Base-by-base conservation (phyloP, 306 rosid species). In the Alnus rubra region DNA sequence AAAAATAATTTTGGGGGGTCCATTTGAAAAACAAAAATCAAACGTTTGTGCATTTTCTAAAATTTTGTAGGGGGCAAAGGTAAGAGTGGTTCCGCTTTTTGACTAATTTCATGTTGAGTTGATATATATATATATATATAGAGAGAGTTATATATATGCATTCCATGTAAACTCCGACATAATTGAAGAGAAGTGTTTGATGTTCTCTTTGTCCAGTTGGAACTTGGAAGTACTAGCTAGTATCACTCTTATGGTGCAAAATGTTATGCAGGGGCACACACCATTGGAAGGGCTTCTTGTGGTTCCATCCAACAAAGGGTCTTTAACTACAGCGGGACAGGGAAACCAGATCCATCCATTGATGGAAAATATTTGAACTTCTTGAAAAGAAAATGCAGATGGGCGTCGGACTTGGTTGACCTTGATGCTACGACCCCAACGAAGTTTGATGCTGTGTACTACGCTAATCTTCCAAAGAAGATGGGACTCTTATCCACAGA, bases 331-430 rank as follows among this genome's bases (percentile, higher is more conserved):
- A 30, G 76, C 51, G 88, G 87, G 53, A 90, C 90, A 14, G 88
- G 90, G 0, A 87, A 79, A 80, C 72, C 89, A n/a, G 97, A 94
- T 87, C 89, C 91, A 60, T 69, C 91, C 14, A 23, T 91, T 14
- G 79, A 87, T 76, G 65, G 81, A 0, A 78, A 76, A 52, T 92
- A 91, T 79, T 35, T 88, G 1, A 90, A 84, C 76, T 95, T 79
- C 85, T 88, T 90, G 89, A 83, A 81, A 74, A 90, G 97, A 62
- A 91, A 92, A 79, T 91, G 98, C 71, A 79, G 97, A 87, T 95
- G 98, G 98, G 92, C 88, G 4, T 88, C 93, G 0, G 98, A 92
- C 4, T 90, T 86, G 76, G 92, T 89, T n/a, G 89, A 91, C 31
- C 94, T 92, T 19, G 98, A 95, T 86, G 90, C 95, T 0, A 78